A percentile compares a stretch with the other conserved stretches of the same genome.
These are phyloP conservation scores for Globisporangium recalcitrans DNA, from an alignment of 352 stramenopile species.

Conservation along the genomic window DNA sequence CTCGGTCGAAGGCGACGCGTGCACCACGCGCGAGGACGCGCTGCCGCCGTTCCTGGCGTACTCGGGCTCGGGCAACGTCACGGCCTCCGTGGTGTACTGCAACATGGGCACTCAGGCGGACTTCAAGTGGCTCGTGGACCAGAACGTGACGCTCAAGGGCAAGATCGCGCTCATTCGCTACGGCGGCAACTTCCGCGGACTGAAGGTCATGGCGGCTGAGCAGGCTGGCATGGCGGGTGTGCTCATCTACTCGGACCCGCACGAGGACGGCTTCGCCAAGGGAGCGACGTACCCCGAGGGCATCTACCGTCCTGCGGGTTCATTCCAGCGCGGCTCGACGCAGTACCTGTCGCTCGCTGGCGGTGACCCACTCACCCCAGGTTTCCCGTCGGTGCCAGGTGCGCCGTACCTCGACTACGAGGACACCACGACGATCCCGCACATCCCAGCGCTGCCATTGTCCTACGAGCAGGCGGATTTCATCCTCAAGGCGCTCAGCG, in stretches of 20 bases:
- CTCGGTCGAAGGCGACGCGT: slow-evolving; percentile 51
- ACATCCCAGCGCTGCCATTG: slow-evolving; percentile 61
- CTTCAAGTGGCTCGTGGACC: slow-evolving; percentile 66
- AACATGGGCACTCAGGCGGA: slow-evolving; percentile 83
- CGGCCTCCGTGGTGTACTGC: slow-evolving; percentile 75
- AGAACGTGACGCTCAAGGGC: slow-evolving; percentile 64
- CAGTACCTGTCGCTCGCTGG: slow-evolving; percentile 73
- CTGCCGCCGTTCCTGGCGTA: slow-evolving; percentile 83
- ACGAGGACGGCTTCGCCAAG: slow-evolving; percentile 69
- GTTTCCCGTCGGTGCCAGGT: slow-evolving; percentile 38
- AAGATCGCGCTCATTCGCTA: slow-evolving; percentile 87
- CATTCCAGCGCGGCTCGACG: slow-evolving; percentile 83
- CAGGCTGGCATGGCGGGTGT: slow-evolving; percentile 64
- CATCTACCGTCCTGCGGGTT: slow-evolving; percentile 64
- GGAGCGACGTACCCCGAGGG: slow-evolving; percentile 76
- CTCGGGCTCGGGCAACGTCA: slow-evolving; percentile 66
- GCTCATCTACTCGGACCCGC: slow-evolving; percentile 88
- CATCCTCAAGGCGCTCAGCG: slow-evolving; percentile 64
- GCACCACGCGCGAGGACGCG: slow-evolving; percentile 48
- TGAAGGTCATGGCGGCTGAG: slow-evolving; percentile 86
- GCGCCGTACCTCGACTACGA: slow-evolving; percentile 37
- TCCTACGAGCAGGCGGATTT: slow-evolving; percentile 78
- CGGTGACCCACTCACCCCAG: slow-evolving; percentile 64
- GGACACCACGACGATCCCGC: slow-evolving; percentile 54
- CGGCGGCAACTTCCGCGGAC: slow-evolving; percentile 58